A percentile compares a stretch with the other conserved stretches of the same genome.
phyloP scores from a whole-genome alignment of 257 asterid genomes.

The Nicotiana benthamiana region DNA sequence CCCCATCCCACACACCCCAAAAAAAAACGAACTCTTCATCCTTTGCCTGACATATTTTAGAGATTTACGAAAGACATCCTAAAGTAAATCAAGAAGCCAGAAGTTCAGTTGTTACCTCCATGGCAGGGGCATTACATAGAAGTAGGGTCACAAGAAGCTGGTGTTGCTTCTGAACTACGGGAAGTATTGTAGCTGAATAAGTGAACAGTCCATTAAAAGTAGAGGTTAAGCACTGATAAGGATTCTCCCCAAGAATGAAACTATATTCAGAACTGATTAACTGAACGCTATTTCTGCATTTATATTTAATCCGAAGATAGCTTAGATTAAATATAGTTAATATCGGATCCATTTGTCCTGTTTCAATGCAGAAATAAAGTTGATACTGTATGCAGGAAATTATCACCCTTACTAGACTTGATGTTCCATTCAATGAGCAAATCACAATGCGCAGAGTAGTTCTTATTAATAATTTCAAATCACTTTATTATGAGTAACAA shows the following conservation, averaged over 20 bases:
- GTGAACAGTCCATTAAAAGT: slow-evolving; percentile 3
- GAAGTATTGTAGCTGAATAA: slow-evolving; percentile 68
- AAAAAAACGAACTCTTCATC: no score
- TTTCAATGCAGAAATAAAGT: neutral
- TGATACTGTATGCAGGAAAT: neutral
- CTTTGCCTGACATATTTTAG: no score
- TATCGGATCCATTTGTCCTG: neutral
- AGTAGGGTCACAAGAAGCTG: slow-evolving; percentile 96
- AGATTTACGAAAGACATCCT: no score
- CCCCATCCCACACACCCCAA: no score
- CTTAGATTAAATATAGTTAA: neutral
- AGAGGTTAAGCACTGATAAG: neutral
- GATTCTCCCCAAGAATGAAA: neutral
- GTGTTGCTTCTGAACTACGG: slow-evolving; percentile 94
- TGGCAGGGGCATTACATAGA: slow-evolving; percentile 80
- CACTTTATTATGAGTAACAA: neutral
- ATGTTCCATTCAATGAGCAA: neutral
- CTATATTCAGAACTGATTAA: neutral
- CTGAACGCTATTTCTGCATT: neutral
- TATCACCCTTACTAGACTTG: neutral
- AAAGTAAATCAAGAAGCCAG: no score
- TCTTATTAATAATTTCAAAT: neutral
- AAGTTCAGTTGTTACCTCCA: slow-evolving; percentile 40
- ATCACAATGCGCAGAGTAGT: neutral
- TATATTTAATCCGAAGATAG: neutral